Conservation (phyloP, 202 grass and related monocot genomes). For the Hordeum pubiflorum region DNA sequence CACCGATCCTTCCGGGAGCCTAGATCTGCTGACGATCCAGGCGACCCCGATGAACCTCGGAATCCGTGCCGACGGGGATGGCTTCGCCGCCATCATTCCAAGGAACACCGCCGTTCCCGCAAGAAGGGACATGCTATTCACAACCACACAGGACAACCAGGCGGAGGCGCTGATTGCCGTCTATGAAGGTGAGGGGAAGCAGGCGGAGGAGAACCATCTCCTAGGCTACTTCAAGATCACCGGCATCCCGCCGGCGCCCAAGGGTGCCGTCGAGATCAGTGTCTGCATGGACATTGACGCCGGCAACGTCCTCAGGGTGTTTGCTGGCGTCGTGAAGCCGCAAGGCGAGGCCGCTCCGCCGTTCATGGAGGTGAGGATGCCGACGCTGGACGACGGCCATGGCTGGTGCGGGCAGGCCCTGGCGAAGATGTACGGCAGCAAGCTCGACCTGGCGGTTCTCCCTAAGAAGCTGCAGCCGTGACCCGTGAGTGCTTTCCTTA, state of each 20-base stretch:
- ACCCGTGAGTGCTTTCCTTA: slow-evolving; percentile 16
- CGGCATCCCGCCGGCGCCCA: slow-evolving; percentile 36
- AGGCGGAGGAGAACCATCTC: slow-evolving; percentile 47
- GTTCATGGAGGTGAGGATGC: slow-evolving; percentile 64
- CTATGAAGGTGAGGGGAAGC: slow-evolving; percentile 52
- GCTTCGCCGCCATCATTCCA: slow-evolving; percentile 30
- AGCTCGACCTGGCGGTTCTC: slow-evolving; percentile 34
- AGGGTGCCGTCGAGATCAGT: slow-evolving; percentile 47
- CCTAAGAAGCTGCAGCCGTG: slow-evolving; percentile 44
- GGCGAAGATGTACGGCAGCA: slow-evolving; percentile 31
- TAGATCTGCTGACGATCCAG: slow-evolving; percentile 60
- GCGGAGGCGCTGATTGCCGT: slow-evolving; percentile 47
- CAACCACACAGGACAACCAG: slow-evolving; percentile 44
- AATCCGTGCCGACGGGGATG: slow-evolving; percentile 26
- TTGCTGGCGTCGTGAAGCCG: slow-evolving; percentile 29
- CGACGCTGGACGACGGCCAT: slow-evolving; percentile 53
- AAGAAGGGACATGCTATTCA: slow-evolving; percentile 52
- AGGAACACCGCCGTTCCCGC: slow-evolving; percentile 55
- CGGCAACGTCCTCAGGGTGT: slow-evolving; percentile 40
- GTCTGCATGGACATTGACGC: slow-evolving; percentile 72
- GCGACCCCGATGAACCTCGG: slow-evolving; percentile 52
- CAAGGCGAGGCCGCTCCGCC: slow-evolving; percentile 23
- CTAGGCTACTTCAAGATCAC: slow-evolving; percentile 63
- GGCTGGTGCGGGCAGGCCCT: slow-evolving; percentile 56
- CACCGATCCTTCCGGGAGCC: slow-evolving; percentile 39